These are phyloP conservation scores for Plasmodium knowlesi DNA, from an alignment of 169 alveolate species.

Conservation along the genomic window DNA sequence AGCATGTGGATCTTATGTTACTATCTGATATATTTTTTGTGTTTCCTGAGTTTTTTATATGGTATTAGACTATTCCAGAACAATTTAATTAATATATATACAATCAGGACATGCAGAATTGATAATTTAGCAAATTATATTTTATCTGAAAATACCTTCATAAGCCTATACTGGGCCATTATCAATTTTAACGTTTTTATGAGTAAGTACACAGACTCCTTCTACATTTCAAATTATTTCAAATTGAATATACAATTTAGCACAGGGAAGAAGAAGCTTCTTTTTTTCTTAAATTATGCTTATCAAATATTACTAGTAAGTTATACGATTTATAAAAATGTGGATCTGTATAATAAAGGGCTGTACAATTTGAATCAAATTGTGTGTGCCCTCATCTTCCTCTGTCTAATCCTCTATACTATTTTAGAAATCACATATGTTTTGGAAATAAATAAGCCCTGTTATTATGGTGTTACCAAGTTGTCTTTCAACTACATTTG, in stretches of 20 bases:
- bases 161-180: conserved; percentile 60
- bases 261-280: conserved; percentile 23
- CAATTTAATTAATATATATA: conserved; percentile 68
- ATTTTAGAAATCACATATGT: conserved; percentile 67
- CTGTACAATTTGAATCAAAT: conserved; percentile 46
- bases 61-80: conserved; percentile 69
- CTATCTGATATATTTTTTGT: conserved; percentile 61
- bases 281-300: conserved; percentile 36
- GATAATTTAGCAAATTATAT: conserved; percentile 56
- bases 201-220: conserved; percentile 67
- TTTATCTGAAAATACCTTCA: conserved; percentile 66
- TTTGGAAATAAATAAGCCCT: conserved; percentile 70
- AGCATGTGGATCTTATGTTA: conserved; percentile 69
- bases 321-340: conserved; percentile 49
- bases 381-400: conserved; percentile 61
- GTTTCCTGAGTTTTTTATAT: conserved; percentile 63
- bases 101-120: conserved; percentile 69
- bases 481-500: conserved; percentile 52
- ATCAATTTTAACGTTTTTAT: conserved; percentile 67
- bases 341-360: conserved; percentile 36
- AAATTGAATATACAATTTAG: conserved; percentile 36
- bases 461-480: conserved; percentile 16
- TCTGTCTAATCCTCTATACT: conserved; percentile 66
- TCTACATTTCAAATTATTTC: conserved; percentile 39
- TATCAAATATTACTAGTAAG: conserved; percentile 42